Base-by-base conservation (phyloP, 1,284 basidiomycete genomes). In the Malassezia japonica region DNA sequence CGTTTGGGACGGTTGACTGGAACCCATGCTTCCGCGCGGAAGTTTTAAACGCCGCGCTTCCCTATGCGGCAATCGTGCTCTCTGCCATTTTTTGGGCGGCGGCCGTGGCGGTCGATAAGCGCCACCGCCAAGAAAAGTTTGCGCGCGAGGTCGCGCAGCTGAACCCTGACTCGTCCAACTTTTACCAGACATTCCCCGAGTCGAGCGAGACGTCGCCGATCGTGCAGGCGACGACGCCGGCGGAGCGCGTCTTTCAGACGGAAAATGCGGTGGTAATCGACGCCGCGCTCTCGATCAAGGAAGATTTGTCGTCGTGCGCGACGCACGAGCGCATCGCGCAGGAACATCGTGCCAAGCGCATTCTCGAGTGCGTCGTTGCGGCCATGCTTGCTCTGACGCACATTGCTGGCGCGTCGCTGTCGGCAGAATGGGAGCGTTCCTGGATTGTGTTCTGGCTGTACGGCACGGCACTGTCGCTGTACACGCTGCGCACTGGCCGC, bases 261-360 rank as follows among this genome's bases (percentile, higher is more conserved):
- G 70, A 72, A 41, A 72, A 72, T 34, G 65, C 65, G 21, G 65
- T 71, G 44, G 60, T 72, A 32, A 52, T 72, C 32, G 68, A 71
- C 49, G 67, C 68, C 39, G 68, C 69, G 4, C 62, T 67, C 28
- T 45, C 56, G 18, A 65, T 63, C 8, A 65, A 62, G 9, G 46
- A 56, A 24, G 51, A 59, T 31, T 35, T 24, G 4, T 46, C 48
- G 25, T 41, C 51, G 5, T 39, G 29, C 0, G 44, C 47, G 7
- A 35, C 36, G 23, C 29, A 35, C 1, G 35, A 57, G 25, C 44
- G 29, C 3, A 36, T 56, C 8, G 46, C 52, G 8, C 42, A 41
- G 8, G 41, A 57, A 4, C 40, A 21, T 21, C 27, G n/a, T 8
- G 16, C 21, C 16, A 42, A 42, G 16, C 40, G 40, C 13, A 15